Evolutionary conservation across 257 asterid species (phyloP).

Genomic region (Handroanthus guayacan): DNA sequence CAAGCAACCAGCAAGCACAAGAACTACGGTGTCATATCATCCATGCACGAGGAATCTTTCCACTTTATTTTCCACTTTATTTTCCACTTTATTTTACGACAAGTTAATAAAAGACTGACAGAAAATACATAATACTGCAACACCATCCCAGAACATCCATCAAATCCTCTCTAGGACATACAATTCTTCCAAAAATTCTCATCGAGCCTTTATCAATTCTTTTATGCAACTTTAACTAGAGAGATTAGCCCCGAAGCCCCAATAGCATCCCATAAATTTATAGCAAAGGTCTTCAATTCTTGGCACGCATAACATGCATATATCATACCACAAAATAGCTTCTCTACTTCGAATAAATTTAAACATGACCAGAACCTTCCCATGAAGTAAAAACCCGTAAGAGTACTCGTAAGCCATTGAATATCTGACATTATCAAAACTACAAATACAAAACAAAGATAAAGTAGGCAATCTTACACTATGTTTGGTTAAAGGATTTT

Average conservation of each 20-base stretch:
- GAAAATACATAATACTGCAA: not conserved
- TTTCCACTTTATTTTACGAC: not conserved
- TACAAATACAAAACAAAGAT: not conserved
- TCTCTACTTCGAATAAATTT: not conserved
- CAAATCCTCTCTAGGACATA: not conserved
- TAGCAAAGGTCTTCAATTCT: constrained; percentile 4
- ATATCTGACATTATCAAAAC: not conserved
- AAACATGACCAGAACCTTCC: not conserved
- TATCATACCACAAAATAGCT: not conserved
- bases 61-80: not conserved
- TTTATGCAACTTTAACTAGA: not conserved
- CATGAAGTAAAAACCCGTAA: not conserved
- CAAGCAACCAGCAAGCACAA: constrained; percentile 8
- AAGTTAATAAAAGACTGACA: not conserved
- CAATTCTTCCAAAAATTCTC: not conserved
- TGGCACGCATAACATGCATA: not conserved
- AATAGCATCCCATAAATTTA: not conserved
- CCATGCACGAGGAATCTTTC: not conserved
- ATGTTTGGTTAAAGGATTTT: too few species aligned
- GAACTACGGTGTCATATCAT: not conserved
- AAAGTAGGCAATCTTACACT: not conserved
- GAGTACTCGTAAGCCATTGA: constrained; percentile 5
- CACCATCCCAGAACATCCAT: not conserved
- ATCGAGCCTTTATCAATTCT: not conserved
- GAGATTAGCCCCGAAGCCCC: not conserved